A percentile compares a stretch with the other conserved stretches of the same genome.
Conservation (phyloP, 2,329 filamentous ascomycete species). For the Botrytis medusae region DNA sequence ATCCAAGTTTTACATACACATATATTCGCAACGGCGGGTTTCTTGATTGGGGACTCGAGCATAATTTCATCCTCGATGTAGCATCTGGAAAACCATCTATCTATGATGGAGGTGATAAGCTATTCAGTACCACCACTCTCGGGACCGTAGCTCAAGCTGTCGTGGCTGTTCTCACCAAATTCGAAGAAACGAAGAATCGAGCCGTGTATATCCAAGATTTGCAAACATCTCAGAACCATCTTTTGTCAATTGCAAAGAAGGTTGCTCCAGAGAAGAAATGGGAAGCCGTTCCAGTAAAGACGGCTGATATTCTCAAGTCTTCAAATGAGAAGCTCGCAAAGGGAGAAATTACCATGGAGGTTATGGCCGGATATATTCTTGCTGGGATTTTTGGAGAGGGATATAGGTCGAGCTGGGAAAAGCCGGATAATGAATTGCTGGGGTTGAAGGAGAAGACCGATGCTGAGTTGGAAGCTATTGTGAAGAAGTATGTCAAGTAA, state of each 20-base stretch:
- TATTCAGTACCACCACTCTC: constrained; percentile 52
- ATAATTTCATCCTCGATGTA: constrained; percentile 47
- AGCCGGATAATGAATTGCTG: constrained; percentile 45
- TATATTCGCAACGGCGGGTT: constrained; percentile 54
- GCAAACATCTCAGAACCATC: constrained; percentile 46
- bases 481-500: constrained; percentile 24
- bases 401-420: constrained; percentile 41
- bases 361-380: constrained; percentile 41
- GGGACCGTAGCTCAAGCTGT: constrained; percentile 49
- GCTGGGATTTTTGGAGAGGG: constrained; percentile 39
- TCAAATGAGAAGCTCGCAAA: constrained; percentile 31
- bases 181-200: constrained; percentile 54
- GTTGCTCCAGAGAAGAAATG: constrained; percentile 38
- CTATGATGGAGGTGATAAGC: constrained; percentile 51
- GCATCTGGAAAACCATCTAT: constrained; percentile 46
- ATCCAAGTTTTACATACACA: constrained; percentile 53
- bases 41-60: constrained; percentile 55
- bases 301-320: constrained; percentile 26
- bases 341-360: constrained; percentile 36
- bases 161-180: constrained; percentile 49
- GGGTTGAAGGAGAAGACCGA: constrained; percentile 45
- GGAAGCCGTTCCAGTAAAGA: constrained; percentile 27
- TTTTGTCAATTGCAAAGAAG: constrained; percentile 42
- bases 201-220: constrained; percentile 48
- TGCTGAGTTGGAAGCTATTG: constrained; percentile 42